phyloP scores from a whole-genome alignment of 2,329 filamentous ascomycete species.

The Aspergillaceae sp. region DNA sequence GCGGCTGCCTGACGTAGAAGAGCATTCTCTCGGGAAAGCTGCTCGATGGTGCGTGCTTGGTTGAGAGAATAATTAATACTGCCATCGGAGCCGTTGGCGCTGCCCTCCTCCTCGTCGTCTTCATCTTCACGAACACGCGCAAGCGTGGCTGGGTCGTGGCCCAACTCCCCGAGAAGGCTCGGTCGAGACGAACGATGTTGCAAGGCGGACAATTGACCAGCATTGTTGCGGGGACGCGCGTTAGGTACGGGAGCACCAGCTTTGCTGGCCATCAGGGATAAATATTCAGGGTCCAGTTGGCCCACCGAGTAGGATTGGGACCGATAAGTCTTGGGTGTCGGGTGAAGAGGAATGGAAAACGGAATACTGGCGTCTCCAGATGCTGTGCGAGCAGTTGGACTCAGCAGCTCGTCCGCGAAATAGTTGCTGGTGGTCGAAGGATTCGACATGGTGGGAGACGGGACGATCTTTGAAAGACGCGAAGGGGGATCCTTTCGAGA shows the following conservation, averaged over 20 bases:
- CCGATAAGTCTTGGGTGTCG: constrained; percentile 83
- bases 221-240: constrained; percentile 27
- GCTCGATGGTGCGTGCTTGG: constrained; percentile 39
- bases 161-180: constrained; percentile 38
- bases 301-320: constrained; percentile 97
- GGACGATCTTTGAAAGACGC: constrained; percentile 64
- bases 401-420: constrained; percentile 47
- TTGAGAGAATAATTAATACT: constrained; percentile 29
- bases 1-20: constrained; percentile 38
- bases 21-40: constrained; percentile 40
- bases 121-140: constrained; percentile 43
- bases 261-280: constrained; percentile 26
- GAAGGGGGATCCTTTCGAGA: constrained; percentile 65
- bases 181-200: constrained; percentile 69
- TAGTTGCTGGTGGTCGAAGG: constrained; percentile 42
- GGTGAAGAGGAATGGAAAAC: constrained; percentile 79
- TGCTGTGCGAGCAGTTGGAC: constrained; percentile 38
- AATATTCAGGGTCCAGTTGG: constrained; percentile 64
- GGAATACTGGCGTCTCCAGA: constrained; percentile 56
- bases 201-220: constrained; percentile 55
- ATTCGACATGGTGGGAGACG: constrained; percentile 60
- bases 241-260: constrained; percentile 19
- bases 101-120: constrained; percentile 37
- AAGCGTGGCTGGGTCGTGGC: constrained; percentile 38
- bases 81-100: constrained; percentile 30